Conservation (phyloP, 768 basidiomycete genomes). For the Mycena crocata region DNA sequence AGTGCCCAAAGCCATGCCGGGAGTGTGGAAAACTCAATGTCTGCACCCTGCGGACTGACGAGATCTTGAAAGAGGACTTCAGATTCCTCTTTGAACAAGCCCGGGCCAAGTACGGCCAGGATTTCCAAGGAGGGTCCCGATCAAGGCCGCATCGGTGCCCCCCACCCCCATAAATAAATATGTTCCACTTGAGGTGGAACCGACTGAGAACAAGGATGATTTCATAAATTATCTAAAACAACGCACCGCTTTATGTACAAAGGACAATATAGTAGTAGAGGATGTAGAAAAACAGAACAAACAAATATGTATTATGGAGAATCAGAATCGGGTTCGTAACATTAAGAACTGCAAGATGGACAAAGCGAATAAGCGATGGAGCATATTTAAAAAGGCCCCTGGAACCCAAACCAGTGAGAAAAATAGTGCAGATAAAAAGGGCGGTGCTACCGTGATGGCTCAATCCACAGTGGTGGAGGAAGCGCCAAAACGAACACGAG, state of each 20-base stretch:
- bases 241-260: neutral
- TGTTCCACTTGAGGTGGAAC: neutral
- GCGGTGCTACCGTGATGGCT: neutral
- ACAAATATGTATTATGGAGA: slow-evolving; percentile 3
- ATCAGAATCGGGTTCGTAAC: neutral
- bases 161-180: neutral
- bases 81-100: too few species aligned
- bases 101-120: neutral
- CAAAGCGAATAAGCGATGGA: neutral
- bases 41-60: neutral
- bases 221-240: neutral
- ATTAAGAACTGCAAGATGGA: neutral
- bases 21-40: neutral
- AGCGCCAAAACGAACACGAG: neutral
- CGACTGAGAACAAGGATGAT: neutral
- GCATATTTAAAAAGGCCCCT: slow-evolving; percentile 8
- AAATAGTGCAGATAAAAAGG: slow-evolving; percentile 5
- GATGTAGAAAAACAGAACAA: neutral
- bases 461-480: neutral
- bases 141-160: neutral
- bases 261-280: neutral
- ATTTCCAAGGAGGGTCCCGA: slow-evolving; percentile 6
- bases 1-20: slow-evolving; percentile 13
- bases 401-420: slow-evolving; percentile 16
- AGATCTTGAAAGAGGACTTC: neutral